Evolutionary conservation across 1,139 yeast species (phyloP).

Genomic region (Hansenula sp.): DNA sequence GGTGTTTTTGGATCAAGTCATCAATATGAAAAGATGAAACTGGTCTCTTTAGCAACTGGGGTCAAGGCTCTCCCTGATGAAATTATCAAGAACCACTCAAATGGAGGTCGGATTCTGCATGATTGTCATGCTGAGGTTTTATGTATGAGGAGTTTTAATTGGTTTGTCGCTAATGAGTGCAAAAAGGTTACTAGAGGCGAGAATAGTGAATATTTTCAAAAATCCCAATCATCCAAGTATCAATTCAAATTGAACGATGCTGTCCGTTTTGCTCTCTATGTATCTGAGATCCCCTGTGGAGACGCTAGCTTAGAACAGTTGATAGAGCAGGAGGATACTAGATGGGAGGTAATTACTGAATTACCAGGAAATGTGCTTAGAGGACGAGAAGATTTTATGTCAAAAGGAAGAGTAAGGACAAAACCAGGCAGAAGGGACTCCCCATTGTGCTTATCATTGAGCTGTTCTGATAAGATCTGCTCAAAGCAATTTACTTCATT

Average conservation of each 20-base stretch:
- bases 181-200: slow-evolving; percentile 11
- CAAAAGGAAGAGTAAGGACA: slow-evolving; percentile 69
- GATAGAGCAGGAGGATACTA: slow-evolving; percentile 22
- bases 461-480: slow-evolving; percentile 84
- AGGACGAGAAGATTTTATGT: slow-evolving; percentile 62
- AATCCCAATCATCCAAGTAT: background rate
- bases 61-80: slow-evolving; percentile 70
- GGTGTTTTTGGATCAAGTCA: slow-evolving; percentile 29
- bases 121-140: slow-evolving; percentile 90
- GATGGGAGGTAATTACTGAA: slow-evolving; percentile 26
- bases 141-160: slow-evolving; percentile 65
- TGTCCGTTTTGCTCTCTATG: slow-evolving; percentile 51
- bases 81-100: slow-evolving; percentile 26
- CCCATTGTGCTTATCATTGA: slow-evolving; percentile 63
- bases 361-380: slow-evolving; percentile 37
- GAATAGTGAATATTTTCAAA: slow-evolving; percentile 6
- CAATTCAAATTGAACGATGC: slow-evolving; percentile 30
- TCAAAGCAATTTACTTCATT: slow-evolving; percentile 62
- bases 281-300: slow-evolving; percentile 90
- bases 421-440: slow-evolving; percentile 91
- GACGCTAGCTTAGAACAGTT: slow-evolving; percentile 67
- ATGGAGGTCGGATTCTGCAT: slow-evolving; percentile 61
- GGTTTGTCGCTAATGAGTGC: slow-evolving; percentile 34
- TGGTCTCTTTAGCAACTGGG: slow-evolving; percentile 71
- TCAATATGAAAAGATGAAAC: slow-evolving; percentile 19